Base-by-base conservation (phyloP, 306 rosid genomes). In the Lathyrus sativus region DNA sequence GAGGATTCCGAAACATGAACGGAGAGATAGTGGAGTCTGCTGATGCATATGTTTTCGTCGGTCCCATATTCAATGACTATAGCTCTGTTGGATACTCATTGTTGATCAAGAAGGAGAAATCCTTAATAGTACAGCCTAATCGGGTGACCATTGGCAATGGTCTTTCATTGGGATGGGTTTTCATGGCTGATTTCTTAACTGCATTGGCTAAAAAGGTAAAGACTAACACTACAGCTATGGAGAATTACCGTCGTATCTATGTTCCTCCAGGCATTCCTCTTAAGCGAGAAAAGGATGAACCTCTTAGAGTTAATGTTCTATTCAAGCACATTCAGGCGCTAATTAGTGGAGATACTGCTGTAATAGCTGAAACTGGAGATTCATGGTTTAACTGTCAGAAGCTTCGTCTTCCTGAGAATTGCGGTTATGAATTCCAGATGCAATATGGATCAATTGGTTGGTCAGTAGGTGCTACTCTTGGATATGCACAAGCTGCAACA, bases 381-480 rank as follows among this genome's bases (percentile, higher is more conserved):
- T 92, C 96, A 1, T 89, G 98, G 96, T 89, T 92, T 85, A 89
- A 92, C 61, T 89, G 96, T 80, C 95, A 84, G 78, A 92, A 89
- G 80, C 98, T 92, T 53, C 74, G 62, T 48, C 89, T 92, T 24
- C 98, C 95, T 13, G 85, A 83, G 72, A 86, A 83, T 75, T 92
- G 95, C n/a, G 87, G 96, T 49, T 91, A 75, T 66, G 97, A 91
- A 78, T 92, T 92, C 84, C 98, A 89, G 78, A 89, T 92, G 96
- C 98, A 92, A 76, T 92, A 89, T 81, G 98, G 98, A 74, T 92
- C 95, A 8, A 89, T 92, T 73, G 96, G 96, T 19, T 92, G 98
- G 96, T 89, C 96, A 15, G 96, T 89, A 11, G 95, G 98, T 38
- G 98, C 98, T 50, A 84, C 98, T 62, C 91, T 92, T 45, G 96